Conservation (phyloP, 2,329 filamentous ascomycete genomes). For the Aureobasidium namibiae region DNA sequence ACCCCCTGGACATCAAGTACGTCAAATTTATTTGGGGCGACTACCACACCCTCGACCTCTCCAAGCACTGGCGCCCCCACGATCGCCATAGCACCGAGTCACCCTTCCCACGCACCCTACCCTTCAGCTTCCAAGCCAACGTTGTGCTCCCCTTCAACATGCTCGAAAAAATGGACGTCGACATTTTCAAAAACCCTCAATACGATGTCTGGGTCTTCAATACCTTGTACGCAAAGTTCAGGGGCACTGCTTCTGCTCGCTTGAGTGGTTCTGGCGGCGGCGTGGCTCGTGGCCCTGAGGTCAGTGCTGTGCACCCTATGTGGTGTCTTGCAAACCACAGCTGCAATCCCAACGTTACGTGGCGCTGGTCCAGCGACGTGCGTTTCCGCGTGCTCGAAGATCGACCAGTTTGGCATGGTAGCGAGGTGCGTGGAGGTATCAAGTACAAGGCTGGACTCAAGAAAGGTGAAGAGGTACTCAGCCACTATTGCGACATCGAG, state of each 20-base stretch:
- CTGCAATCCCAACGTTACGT: conserved; percentile 88
- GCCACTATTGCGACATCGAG: conserved; percentile 87
- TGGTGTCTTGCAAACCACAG: conserved; percentile 97
- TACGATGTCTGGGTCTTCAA: conserved; percentile 82
- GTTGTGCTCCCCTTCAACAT: conserved; percentile 67
- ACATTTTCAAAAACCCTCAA: conserved; percentile 54
- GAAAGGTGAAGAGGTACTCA: conserved; percentile 76
- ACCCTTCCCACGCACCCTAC: conserved; percentile 49
- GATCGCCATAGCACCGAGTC: conserved; percentile 6
- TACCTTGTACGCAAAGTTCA: conserved; percentile 85
- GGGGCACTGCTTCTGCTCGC: conserved; percentile 82
- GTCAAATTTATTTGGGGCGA: conserved; percentile 60
- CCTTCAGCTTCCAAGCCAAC: conserved; percentile 70
- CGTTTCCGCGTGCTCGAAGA: conserved; percentile 56
- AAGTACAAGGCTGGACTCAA: conserved; percentile 52
- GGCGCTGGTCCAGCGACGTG: conserved; percentile 85
- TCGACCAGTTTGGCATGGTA: conserved; percentile 43
- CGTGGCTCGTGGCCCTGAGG: conserved; percentile 73
- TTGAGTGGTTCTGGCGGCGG: conserved; percentile 47
- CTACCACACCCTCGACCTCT: conserved; percentile 35
- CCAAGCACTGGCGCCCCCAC: conserved; percentile 16
- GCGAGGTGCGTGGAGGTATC: conserved; percentile 21
- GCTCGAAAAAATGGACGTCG: conserved; percentile 75
- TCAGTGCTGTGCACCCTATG: conserved; percentile 86
- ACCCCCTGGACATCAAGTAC: conserved; percentile 53